phyloP scores from a whole-genome alignment of 2,329 filamentous ascomycete genomes.

The Aciculosporium take region DNA sequence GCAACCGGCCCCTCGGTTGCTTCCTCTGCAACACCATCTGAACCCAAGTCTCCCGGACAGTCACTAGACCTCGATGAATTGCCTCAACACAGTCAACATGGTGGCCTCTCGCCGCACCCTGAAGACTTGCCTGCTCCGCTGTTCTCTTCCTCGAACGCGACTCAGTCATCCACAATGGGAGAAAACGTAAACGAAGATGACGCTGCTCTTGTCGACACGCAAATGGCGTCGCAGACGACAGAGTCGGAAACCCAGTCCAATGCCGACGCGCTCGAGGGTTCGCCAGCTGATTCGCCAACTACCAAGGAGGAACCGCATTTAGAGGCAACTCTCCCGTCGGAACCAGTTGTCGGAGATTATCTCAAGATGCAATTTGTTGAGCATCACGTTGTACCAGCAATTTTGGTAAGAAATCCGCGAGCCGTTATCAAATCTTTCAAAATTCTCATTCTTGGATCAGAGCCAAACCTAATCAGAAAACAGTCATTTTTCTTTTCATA shows the following conservation, averaged over 20 bases:
- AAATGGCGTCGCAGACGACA: not conserved
- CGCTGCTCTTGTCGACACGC: slow-evolving; percentile 4
- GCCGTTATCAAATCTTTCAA: not conserved
- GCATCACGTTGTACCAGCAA: slow-evolving; percentile 85
- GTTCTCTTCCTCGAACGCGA: slow-evolving; percentile 16
- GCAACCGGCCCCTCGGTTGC: not conserved
- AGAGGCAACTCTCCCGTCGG: slow-evolving; percentile 12
- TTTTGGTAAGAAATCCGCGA: slow-evolving; percentile 51
- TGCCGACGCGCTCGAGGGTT: not conserved
- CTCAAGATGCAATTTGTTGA: slow-evolving; percentile 96
- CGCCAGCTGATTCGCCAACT: slow-evolving; percentile 1
- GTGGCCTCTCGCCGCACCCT: slow-evolving; percentile 36
- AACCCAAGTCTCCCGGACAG: slow-evolving; percentile 8
- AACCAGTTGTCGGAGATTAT: slow-evolving; percentile 81
- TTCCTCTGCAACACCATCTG: slow-evolving; percentile 4
- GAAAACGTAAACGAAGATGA: not conserved
- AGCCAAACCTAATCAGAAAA: slow-evolving; percentile 1
- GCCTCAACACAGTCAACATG: slow-evolving; percentile 7
- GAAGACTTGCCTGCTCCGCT: slow-evolving; percentile 58
- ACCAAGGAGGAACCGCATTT: slow-evolving; percentile 7
- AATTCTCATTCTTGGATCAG: no score
- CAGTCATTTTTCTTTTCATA: slow-evolving; percentile 97
- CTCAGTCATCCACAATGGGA: not conserved
- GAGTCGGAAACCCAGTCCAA: not conserved
- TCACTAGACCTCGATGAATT: slow-evolving; percentile 7